phyloP scores from a whole-genome alignment of 352 stramenopile species.

The Phytophthora quininea region DNA sequence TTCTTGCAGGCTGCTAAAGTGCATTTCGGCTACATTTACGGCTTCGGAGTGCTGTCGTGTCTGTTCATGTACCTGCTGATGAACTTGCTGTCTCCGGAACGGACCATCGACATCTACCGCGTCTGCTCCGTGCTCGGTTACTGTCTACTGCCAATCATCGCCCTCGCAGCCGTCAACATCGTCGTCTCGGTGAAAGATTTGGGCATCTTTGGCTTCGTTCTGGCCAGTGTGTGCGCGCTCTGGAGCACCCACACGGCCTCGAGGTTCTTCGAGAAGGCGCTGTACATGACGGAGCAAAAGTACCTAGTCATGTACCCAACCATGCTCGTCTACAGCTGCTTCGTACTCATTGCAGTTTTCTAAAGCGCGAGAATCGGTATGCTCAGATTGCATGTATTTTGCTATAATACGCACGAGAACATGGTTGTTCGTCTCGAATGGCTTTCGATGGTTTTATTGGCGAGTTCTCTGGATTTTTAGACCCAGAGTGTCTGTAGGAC shows the following conservation, averaged over 20 bases:
- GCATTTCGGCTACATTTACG: slow-evolving; percentile 99
- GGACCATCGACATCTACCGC: slow-evolving; percentile 92
- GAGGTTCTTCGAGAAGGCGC: slow-evolving; percentile 95
- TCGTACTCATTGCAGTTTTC: slow-evolving; percentile 99
- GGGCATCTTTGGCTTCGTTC: slow-evolving; percentile 75
- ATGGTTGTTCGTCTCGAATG: too few relatives aligned
- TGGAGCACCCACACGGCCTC: slow-evolving; percentile 96
- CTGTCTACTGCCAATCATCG: slow-evolving; percentile 96
- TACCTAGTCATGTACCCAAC: slow-evolving; percentile 98
- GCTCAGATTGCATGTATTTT: too few relatives aligned
- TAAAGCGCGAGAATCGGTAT: too few relatives aligned
- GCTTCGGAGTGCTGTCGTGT: slow-evolving; percentile 97
- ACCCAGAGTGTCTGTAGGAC: too few relatives aligned
- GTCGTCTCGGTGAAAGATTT: slow-evolving; percentile 89
- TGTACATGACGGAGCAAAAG: slow-evolving; percentile 95
- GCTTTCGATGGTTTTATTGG: too few relatives aligned
- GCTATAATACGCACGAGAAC: too few relatives aligned
- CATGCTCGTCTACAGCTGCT: slow-evolving; percentile 96
- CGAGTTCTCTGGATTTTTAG: too few relatives aligned
- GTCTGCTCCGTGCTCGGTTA: slow-evolving; percentile 98
- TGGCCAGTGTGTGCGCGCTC: slow-evolving; percentile 89
- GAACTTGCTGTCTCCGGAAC: slow-evolving; percentile 92
- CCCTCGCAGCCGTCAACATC: slow-evolving; percentile 93
- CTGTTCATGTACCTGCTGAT: slow-evolving; percentile 96
- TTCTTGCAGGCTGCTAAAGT: slow-evolving; percentile 86